These are phyloP conservation scores for Podospora pseudoanserina DNA, from an alignment of 495 filamentous ascomycete species.

Conservation along the genomic window DNA sequence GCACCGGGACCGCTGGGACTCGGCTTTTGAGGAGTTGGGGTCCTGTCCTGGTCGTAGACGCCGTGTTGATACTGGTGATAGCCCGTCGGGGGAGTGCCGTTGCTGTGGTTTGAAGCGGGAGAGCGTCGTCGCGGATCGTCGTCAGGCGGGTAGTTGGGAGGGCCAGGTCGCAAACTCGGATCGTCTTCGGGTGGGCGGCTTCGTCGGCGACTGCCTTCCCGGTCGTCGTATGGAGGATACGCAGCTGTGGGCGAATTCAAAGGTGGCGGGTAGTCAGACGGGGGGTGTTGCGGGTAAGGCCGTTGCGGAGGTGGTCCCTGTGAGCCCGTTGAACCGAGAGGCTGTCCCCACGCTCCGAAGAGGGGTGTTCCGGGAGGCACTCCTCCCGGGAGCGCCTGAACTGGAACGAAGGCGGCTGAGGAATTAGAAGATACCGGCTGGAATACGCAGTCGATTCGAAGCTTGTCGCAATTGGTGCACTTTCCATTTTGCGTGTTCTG, in stretches of 20 bases:
- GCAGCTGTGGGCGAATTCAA: conserved; percentile 32
- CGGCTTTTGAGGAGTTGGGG: conserved; percentile 26
- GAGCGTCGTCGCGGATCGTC: conserved; percentile 47
- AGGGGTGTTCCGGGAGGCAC: conserved; percentile 48
- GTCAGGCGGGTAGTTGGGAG: conserved; percentile 41
- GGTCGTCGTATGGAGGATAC: conserved; percentile 39
- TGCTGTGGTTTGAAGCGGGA: conserved; percentile 42
- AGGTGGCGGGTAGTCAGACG: conserved; percentile 26
- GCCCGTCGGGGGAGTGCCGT: conserved; percentile 35
- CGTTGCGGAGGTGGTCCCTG: conserved; percentile 25
- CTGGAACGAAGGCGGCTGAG: conserved; percentile 47
- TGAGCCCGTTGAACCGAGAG: conserved; percentile 14
- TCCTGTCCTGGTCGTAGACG: conserved; percentile 24
- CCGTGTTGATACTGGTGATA: conserved; percentile 31
- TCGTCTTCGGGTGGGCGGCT: conserved; percentile 39
- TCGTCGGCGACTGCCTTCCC: conserved; percentile 35
- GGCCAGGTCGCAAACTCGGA: conserved; percentile 41
- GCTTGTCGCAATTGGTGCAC: conserved; percentile 50
- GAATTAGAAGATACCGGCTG: conserved; percentile 48
- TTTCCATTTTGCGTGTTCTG: conserved; percentile 47
- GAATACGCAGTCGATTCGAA: conserved; percentile 51
- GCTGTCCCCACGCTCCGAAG: conserved; percentile 50
- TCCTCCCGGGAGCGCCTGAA: conserved; percentile 45
- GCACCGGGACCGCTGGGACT: conserved; percentile 23
- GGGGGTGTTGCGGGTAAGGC: conserved; percentile 18